Conservation (phyloP, 2,329 filamentous ascomycete species). For the Didymella sp. region DNA sequence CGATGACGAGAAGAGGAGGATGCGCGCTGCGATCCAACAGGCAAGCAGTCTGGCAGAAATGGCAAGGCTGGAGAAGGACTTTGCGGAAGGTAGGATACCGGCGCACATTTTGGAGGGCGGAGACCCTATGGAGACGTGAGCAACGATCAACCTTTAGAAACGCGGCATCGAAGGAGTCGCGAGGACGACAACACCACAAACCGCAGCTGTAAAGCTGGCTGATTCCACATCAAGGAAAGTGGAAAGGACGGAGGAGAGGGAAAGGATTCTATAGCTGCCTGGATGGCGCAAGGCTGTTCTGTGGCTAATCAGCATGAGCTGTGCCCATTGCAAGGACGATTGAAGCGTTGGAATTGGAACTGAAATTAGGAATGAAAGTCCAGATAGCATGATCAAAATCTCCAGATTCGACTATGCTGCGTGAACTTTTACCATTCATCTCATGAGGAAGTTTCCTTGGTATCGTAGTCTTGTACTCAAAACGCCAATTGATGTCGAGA, state of each 20-base stretch:
- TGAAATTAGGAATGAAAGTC: not conserved
- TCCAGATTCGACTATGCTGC: not conserved
- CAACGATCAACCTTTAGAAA: not conserved
- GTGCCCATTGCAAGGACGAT: not conserved
- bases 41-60: slow-evolving; percentile 92
- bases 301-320: not conserved
- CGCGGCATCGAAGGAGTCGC: not conserved
- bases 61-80: slow-evolving; percentile 84
- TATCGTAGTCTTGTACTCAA: slow-evolving; percentile 28
- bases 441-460: slow-evolving; percentile 19
- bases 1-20: slow-evolving; percentile 82
- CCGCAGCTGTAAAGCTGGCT: not conserved
- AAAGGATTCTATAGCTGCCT: not conserved
- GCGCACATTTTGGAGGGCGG: slow-evolving; percentile 38
- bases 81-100: slow-evolving; percentile 87
- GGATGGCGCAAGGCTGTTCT: not conserved
- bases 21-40: slow-evolving; percentile 86
- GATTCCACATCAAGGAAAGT: not conserved
- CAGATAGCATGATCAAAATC: not conserved
- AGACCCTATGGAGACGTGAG: slow-evolving; percentile 41
- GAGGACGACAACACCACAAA: not conserved
- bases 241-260: not conserved
- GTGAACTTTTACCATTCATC: slow-evolving; percentile 4
- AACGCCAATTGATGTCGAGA: slow-evolving; percentile 26
- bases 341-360: not conserved